Conservation (phyloP, 2,329 filamentous ascomycete species). For the Paecilomyces dactylethromorphus region DNA sequence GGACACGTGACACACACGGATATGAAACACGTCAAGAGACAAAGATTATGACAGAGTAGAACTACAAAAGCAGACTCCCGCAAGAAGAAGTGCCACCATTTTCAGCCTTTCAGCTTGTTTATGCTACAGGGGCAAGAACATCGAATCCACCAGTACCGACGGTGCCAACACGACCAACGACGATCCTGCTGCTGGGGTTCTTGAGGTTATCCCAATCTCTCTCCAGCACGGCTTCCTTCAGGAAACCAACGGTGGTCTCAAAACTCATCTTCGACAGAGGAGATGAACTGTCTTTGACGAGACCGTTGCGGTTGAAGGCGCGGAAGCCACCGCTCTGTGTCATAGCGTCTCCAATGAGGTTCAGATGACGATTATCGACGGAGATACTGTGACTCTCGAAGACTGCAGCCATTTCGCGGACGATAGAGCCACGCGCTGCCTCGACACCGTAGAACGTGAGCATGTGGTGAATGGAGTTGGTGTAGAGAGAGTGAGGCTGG, state of each 20-base stretch:
- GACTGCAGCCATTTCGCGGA: constrained; percentile 75
- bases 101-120: constrained; percentile 9
- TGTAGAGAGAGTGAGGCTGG: constrained; percentile 77
- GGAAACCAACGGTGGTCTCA: constrained; percentile 90
- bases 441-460: constrained; percentile 86
- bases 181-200: constrained; percentile 80
- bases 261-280: constrained; percentile 99
- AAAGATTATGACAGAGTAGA: constrained; percentile 3
- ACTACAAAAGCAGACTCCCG: constrained; percentile 10
- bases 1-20: constrained; percentile 20
- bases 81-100: not conserved
- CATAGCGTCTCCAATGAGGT: constrained; percentile 96
- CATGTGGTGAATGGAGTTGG: constrained; percentile 87
- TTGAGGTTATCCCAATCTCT: constrained; percentile 83
- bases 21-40: constrained; percentile 2
- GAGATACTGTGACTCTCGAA: constrained; percentile 87
- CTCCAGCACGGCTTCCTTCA: constrained; percentile 86
- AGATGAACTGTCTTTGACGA: constrained; percentile 70
- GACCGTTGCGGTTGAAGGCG: constrained; percentile 85
- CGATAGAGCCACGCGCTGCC: constrained; percentile 79
- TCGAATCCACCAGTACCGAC: constrained; percentile 91
- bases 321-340: constrained; percentile 85
- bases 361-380: constrained; percentile 87
- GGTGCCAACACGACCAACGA: constrained; percentile 73
- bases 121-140: constrained; percentile 56